Percentiles rank a stretch among this genome's conserved stretches.
Conservation (phyloP, 306 rosid genomes). For the Amphicarpaea edgeworthii region DNA sequence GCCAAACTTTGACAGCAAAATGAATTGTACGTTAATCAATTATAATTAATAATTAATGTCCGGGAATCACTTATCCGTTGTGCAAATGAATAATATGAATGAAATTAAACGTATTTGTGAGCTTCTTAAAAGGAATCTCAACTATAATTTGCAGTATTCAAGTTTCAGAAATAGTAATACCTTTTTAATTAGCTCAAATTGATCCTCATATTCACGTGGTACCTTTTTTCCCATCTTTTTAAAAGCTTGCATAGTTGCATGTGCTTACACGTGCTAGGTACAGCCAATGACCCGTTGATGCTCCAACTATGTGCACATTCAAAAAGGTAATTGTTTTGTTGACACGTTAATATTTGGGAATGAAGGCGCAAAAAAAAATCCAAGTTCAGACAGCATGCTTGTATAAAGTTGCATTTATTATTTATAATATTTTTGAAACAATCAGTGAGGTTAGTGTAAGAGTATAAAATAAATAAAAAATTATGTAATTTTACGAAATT, state of each 20-base stretch:
- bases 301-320: background rate
- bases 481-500: no score
- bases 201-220: constrained; percentile 14
- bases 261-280: constrained; percentile 41
- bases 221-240: constrained; percentile 16
- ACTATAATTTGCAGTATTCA: background rate
- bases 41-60: constrained; percentile 5
- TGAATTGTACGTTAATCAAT: background rate
- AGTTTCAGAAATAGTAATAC: constrained; percentile 8
- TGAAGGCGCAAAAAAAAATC: background rate
- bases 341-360: background rate
- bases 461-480: no score
- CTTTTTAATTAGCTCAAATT: background rate
- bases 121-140: background rate
- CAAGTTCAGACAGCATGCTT: background rate
- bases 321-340: background rate
- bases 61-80: background rate
- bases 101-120: background rate
- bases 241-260: constrained; percentile 32
- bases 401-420: background rate
- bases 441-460: no score
- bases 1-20: background rate
- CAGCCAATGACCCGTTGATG: background rate
- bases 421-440: no score
- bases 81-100: background rate